phyloP scores from a whole-genome alignment of 2,329 filamentous ascomycete species.

The Neophaeococcomyces mojaviensis region DNA sequence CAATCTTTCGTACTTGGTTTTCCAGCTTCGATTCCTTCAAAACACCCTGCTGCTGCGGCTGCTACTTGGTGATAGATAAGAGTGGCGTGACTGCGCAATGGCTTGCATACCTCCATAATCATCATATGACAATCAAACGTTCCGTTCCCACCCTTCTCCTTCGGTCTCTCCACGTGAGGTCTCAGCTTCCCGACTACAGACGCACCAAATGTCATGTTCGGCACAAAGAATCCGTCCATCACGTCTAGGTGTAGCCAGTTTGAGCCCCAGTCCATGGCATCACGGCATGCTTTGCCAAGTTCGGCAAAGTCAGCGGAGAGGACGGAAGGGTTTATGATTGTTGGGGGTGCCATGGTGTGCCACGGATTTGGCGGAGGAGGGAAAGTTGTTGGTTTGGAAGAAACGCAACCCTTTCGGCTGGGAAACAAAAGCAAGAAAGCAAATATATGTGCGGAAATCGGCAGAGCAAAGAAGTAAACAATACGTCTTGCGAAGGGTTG shows the following conservation, averaged over 20 bases:
- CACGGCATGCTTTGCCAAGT: conserved; percentile 76
- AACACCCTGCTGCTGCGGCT: too few relatives aligned
- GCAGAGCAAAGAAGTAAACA: too few relatives aligned
- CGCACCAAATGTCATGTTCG: conserved; percentile 94
- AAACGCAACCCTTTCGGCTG: too few relatives aligned
- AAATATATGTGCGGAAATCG: too few relatives aligned
- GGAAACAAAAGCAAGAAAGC: too few relatives aligned
- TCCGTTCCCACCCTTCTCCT: conserved; percentile 63
- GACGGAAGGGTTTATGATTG: conserved; percentile 97
- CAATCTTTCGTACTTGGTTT: too few relatives aligned
- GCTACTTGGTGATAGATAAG: too few relatives aligned
- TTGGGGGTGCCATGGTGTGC: conserved; percentile 70
- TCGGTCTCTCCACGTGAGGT: conserved; percentile 70
- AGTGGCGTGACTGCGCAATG: conserved; percentile 3
- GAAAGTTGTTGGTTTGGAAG: neutral
- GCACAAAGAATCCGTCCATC: conserved; percentile 98
- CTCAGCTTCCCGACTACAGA: conserved; percentile 94
- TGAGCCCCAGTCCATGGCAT: conserved; percentile 77
- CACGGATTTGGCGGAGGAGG: neutral
- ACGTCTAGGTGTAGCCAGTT: conserved; percentile 96
- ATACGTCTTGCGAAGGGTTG: too few relatives aligned
- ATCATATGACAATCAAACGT: conserved; percentile 99
- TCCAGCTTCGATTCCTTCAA: too few relatives aligned
- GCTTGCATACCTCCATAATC: conserved; percentile 76
- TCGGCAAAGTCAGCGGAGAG: conserved; percentile 91